These are phyloP conservation scores for Knufia fluminis DNA, from an alignment of 2,329 filamentous ascomycete species.

Conservation along the genomic window DNA sequence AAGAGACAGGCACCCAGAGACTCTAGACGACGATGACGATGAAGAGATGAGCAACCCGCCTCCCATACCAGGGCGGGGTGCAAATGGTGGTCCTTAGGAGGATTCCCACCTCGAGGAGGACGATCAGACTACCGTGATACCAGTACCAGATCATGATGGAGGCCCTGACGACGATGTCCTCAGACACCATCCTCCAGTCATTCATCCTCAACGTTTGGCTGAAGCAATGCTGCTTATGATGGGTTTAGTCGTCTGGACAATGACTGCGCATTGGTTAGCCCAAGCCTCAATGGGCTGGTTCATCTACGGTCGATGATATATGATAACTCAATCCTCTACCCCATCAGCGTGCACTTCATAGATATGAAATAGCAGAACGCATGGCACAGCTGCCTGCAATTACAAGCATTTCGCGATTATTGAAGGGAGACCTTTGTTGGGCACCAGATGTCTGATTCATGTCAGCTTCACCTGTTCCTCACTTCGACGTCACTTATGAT, in stretches of 20 bases:
- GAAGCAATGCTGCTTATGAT: not conserved
- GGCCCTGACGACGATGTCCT: too few species aligned
- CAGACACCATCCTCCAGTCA: not conserved
- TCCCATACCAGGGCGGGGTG: conserved; percentile 30
- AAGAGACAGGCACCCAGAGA: conserved; percentile 49
- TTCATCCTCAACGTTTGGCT: not conserved
- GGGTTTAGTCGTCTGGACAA: not conserved
- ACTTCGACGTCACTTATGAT: too few species aligned
- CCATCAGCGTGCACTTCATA: not conserved
- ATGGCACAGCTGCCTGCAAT: conserved; percentile 1
- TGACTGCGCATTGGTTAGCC: not conserved
- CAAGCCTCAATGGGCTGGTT: not conserved
- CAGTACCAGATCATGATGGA: too few species aligned
- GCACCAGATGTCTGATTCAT: too few species aligned
- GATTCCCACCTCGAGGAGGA: not conserved
- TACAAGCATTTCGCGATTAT: too few species aligned
- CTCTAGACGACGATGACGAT: conserved; percentile 52
- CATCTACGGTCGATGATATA: not conserved
- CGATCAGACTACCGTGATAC: too few species aligned
- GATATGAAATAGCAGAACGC: not conserved
- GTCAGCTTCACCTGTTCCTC: too few species aligned
- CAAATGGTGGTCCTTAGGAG: conserved; percentile 23
- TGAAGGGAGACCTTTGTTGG: too few species aligned
- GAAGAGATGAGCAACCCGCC: conserved; percentile 38
- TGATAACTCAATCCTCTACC: not conserved